Evolutionary conservation across 2,329 filamentous ascomycete genomes (phyloP), one percentile per base, ranked within the genome.

Genomic region (Aspergillus pseudoviridinutans): DNA sequence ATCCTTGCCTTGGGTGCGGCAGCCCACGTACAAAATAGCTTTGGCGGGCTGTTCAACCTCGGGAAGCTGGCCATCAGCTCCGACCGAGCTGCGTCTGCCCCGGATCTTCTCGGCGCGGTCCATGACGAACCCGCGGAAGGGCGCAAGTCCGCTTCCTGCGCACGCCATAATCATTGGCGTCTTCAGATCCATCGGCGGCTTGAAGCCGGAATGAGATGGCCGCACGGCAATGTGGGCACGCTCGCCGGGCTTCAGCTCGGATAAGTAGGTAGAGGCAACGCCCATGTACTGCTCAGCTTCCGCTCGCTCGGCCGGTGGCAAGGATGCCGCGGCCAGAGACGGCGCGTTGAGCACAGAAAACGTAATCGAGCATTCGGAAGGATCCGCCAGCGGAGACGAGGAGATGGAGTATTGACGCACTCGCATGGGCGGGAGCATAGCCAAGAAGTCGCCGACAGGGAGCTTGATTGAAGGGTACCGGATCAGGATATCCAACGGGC

Each of bases 351-450:
- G 79, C 1, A 92, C 81, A 3, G 82, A 81, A 74, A 88, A 91
- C 3, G 88, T 91, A 27, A 92, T 79, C 0, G 87, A 86, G 52
- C 83, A 82, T 57, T 79, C 78, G 10, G 74, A 76, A 0, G 83
- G 78, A 60, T 87, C 80, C 60, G 77, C 78, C 0, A 90, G 78
- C 0, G 89, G 87, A 0, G 88, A 90, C 0, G 88, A 91, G 0
- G 89, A 91, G 67, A 92, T 91, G 32, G 86, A 90, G 77, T 92
- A 92, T 71, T 90, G 87, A n/a, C 89, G 83, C 42, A 90, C 81
- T 28, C 89, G 85, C 86, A 94, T 90, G 0, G 89, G 87, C 1
- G 88, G 88, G 0, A 92, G 81, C 80, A 91, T 87, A 35, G 81
- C 79, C 7, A 94, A 79, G 76, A 89, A 93, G 20, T 83, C 75